A percentile compares a stretch with the other conserved stretches of the same genome.
Conservation (phyloP, 164 flowering plant species). For the Vitis labrusca region DNA sequence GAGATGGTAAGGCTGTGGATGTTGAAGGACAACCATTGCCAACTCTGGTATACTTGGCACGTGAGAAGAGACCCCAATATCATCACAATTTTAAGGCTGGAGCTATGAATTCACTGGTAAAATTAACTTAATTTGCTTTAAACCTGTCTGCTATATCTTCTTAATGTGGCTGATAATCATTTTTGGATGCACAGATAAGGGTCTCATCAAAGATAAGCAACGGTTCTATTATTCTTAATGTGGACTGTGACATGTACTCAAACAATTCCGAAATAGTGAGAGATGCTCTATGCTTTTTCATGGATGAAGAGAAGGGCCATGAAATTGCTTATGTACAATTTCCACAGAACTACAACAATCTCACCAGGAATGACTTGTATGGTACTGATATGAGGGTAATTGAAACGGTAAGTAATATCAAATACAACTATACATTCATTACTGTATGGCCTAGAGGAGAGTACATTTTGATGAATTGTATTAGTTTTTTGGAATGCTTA, state of each 20-base stretch:
- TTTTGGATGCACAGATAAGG: no score
- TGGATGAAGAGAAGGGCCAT: slow-evolving; percentile 37
- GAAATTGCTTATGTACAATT: slow-evolving; percentile 39
- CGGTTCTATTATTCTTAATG: no score
- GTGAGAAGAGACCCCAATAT: slow-evolving; percentile 26
- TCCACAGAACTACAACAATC: slow-evolving; percentile 21
- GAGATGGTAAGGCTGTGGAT: slow-evolving; percentile 22
- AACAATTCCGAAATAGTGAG: slow-evolving; percentile 33
- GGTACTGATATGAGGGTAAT: neutral
- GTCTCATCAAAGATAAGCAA: no score
- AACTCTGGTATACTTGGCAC: slow-evolving; percentile 17
- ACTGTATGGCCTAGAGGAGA: no score
- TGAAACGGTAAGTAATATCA: slow-evolving; percentile 10
- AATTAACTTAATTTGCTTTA: neutral
- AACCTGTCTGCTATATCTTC: no score
- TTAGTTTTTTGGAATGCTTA: neutral
- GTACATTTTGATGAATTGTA: no score
- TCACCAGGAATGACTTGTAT: slow-evolving; percentile 21
- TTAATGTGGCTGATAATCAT: no score
- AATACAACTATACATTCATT: no score
- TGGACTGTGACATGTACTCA: slow-evolving; percentile 46
- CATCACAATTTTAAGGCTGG: slow-evolving; percentile 39
- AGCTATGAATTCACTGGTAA: slow-evolving; percentile 37
- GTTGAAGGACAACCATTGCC: slow-evolving; percentile 24
- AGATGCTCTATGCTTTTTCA: slow-evolving; percentile 40